These are phyloP conservation scores for Glycine tomentella DNA, from an alignment of 306 rosid species.

Conservation along the genomic window DNA sequence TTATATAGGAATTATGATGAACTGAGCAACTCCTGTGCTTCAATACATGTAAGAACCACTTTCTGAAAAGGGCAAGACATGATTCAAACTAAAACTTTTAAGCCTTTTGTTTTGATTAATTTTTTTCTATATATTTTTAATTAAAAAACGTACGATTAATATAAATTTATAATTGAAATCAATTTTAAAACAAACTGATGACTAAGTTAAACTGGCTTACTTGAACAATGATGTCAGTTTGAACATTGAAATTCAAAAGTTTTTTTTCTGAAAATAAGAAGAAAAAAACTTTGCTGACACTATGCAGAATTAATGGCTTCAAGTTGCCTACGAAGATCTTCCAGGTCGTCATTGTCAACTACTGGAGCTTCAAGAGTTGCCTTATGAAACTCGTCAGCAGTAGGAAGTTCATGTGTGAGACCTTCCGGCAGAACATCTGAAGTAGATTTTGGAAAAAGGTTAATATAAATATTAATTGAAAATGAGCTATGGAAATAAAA, in stretches of 20 bases:
- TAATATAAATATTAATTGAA: conserved; percentile 9
- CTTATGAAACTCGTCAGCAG: conserved; percentile 67
- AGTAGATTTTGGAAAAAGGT: conserved; percentile 35
- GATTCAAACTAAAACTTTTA: too few relatives aligned
- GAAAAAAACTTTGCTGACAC: conserved; percentile 25
- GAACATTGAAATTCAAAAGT: not conserved
- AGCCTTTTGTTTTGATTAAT: too few relatives aligned
- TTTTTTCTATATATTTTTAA: not conserved
- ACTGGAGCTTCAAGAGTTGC: conserved; percentile 48
- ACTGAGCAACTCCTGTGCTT: too few relatives aligned
- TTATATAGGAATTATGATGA: too few relatives aligned
- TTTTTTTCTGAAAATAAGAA: too few relatives aligned
- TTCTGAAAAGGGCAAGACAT: too few relatives aligned
- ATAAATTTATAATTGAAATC: not conserved
- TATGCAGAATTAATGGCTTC: conserved; percentile 83
- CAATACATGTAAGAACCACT: too few relatives aligned
- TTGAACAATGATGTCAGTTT: not conserved
- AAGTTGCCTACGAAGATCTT: conserved; percentile 78
- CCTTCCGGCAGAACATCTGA: conserved; percentile 88
- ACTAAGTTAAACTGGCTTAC: not conserved
- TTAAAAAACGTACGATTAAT: not conserved
- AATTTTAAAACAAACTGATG: not conserved
- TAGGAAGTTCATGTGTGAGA: conserved; percentile 91
- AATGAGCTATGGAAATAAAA: conserved; percentile 22
- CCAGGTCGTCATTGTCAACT: conserved; percentile 73